Evolutionary conservation across 176 grass and related monocot genomes (phyloP).

Genomic region (Cymbopogon citratus): DNA sequence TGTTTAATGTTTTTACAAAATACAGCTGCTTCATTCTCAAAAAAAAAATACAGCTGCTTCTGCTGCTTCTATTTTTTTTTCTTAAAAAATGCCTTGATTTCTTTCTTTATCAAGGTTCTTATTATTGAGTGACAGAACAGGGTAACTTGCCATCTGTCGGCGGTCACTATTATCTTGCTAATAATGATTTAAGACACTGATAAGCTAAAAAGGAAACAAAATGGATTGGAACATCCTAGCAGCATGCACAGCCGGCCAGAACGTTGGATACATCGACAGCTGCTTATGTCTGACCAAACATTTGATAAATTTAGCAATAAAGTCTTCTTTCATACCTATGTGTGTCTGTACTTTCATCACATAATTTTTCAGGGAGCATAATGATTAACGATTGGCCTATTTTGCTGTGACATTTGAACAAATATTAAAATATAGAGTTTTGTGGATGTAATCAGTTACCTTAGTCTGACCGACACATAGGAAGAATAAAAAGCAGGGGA

Average conservation of each 20-base stretch:
- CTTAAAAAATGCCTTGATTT: neutral
- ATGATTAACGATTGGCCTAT: slow-evolving; percentile 12
- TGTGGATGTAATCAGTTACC: neutral
- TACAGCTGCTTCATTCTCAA: neutral
- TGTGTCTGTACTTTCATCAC: neutral
- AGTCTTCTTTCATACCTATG: neutral
- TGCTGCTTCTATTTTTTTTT: no score
- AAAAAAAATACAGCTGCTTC: neutral
- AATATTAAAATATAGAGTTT: neutral
- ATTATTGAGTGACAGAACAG: slow-evolving; percentile 8
- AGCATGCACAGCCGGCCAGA: neutral
- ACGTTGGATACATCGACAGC: neutral
- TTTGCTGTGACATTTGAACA: neutral
- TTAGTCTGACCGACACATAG: no score
- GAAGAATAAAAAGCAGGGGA: no score
- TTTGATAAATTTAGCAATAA: neutral
- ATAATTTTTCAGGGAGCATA: neutral
- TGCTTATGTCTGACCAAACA: slow-evolving; percentile 8
- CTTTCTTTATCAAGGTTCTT: neutral
- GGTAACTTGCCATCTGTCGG: neutral
- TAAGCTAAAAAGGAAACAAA: neutral
- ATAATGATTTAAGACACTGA: slow-evolving; percentile 12
- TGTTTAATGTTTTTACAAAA: neutral
- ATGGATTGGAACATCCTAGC: slow-evolving; percentile 4
- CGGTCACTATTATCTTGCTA: neutral